Base-by-base conservation (phyloP, 176 grass and related monocot species). In the Musa itinerans region DNA sequence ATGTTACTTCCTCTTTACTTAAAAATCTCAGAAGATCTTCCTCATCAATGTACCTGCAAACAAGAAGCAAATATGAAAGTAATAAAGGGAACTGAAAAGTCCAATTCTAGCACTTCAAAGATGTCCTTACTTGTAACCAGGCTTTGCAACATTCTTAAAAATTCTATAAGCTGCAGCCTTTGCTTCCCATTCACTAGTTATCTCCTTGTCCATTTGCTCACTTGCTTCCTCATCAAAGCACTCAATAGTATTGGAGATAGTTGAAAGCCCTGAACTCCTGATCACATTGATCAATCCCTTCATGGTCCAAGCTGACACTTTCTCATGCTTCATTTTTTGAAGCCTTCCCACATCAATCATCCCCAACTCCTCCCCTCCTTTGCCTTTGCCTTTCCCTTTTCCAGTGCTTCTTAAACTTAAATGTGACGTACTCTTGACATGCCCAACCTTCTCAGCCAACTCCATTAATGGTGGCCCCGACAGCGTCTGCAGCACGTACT, bases 291-390 rank as follows among this genome's bases (percentile, higher is more conserved):
- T 79, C 52, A 94, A 78, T 8, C 81, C 84, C 80, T 80, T 99
- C 95, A 99, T 94, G 14, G 88, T 99, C 90, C 86, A 92, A 43
- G 95, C 95, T 1, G 95, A 94, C 34, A 99, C 87, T 89, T 84
- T 99, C 80, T 87, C 90, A 63, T 92, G 90, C 64, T 72, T 92
- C 88, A 99, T 87, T 80, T 52, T 99, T 53, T 84, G 86, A n/a
- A 99, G 85, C 63, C 89, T 91, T 2, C 54, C 58, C 1, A 89
- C 63, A 86, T 99, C 90, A 13, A 99, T 99, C 3, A 85, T 82
- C 15, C 64, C 87, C 0, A 89, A 86, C 29, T 94, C 84, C 43
- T 94, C 83, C 69, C 17, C 68, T 52, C 51, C 43, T 70, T 84
- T 89, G 1, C 76, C 52, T 62, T 87, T 87, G 2, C 66, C 75